Evolutionary conservation across 768 basidiomycete genomes (phyloP), one percentile per base, ranked within the genome.

Genomic region (Mycena leptocephala): DNA sequence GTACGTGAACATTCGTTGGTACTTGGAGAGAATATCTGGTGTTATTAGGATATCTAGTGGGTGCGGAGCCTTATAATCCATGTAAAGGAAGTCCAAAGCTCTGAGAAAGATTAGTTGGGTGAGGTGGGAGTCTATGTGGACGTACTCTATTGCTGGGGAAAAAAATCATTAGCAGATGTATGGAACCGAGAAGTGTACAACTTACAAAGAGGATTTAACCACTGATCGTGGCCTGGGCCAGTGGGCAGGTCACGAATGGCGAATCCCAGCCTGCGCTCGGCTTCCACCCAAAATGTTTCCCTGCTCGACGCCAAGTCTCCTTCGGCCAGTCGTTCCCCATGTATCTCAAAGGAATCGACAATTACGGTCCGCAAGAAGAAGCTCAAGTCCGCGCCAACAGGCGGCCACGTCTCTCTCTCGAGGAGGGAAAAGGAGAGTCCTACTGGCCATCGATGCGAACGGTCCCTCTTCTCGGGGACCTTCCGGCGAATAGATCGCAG

Each of bases 31-130:
- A 37, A 95, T 89, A 6, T 90, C 88, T 1, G 91, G 87, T 2
- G 95, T 92, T 37, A 98, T 94, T 13, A 98, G 81, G 14, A 93
- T 88, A 58, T 93, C 91, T 46, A 98, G 85, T 0, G 96, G 91
- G n/a, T 88, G 88, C 2, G 96, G 95, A n/a, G 95, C 93, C 79
- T 94, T 94, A 83, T 98, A 98, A 77, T 96, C 93, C 87, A 98
- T 93, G 81, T 95, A 96, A 18, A 98, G 85, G 81, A 97, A 98
- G 82, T 97, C 97, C 53, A 98, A 83, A 9, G 97, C 96, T 82
- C 95, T 96, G 77, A 7, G 35, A 62, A 76, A 33, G 72, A 32
- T 18, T 56, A 13, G 35, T n/a, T 35, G 20, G 9, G 58, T 11
- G 10, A 8, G 8, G 33, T 22, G 33, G 22, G 20, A 59, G 1